Evolutionary conservation across 2,329 filamentous ascomycete species (phyloP), one percentile per base, ranked within the genome.

Genomic region (Orbilia javanica): DNA sequence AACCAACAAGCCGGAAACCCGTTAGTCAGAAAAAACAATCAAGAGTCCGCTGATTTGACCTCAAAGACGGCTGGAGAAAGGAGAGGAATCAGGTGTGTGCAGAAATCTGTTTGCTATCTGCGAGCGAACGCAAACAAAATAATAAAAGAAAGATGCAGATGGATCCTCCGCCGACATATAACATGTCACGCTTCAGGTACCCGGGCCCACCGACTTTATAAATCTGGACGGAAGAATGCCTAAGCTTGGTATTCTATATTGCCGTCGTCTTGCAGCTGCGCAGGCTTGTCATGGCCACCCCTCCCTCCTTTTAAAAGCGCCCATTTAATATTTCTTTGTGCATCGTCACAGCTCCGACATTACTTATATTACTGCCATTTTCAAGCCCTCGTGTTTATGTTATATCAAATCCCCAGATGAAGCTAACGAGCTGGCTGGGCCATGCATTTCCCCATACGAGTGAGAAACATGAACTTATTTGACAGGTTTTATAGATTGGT

Each of bases 391-490:
- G 63, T 52, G 60, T 73, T 48, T 55, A 42, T 60, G 69, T 73
- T 73, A 73, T 73, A 73, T 34, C 18, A 67, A 74, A 53, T 62
- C 15, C 52, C 44, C 70, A 42, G 66, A 67, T 67, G 20, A 53
- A 44, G 62, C 53, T 68, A 67, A n/a, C n/a, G n/a, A n/a, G 70
- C 27, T 55, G 63, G n/a, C 63, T 44, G 63, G 70, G 4, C 63
- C 63, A 68, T 74, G 70, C 62, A 74, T 74, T 74, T 74, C 70
- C 68, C 70, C 70, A 74, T 74, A 74, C 70, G 70, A 74, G 70
- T 63, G 70, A 74, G 63, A 36, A 46, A 64, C 46, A 39, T 31
- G 22, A 55, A 53, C 57, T 39, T 34, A 27, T 25, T 65, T 39
- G 3, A 27, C 39, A 31, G 11, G 27, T 46, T 18, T 34, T 44